Base-by-base conservation (phyloP, 176 grass and related monocot genomes). In the Puya raimondii region DNA sequence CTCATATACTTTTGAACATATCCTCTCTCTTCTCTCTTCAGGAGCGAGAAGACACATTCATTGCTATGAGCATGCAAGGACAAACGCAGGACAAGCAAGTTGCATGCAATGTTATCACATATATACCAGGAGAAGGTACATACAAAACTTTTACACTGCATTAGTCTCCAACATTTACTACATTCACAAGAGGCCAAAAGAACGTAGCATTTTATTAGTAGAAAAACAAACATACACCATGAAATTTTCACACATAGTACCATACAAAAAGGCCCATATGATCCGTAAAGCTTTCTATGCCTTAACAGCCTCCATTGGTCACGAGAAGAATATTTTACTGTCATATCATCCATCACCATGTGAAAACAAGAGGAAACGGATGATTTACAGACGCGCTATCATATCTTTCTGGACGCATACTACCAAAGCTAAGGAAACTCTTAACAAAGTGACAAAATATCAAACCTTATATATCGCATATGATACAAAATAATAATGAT, bases 261-360 rank as follows among this genome's bases (percentile, higher is more conserved):
- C 42, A 67, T 47, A 67, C 65, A 67, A 67, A 67, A 67, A 67
- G 65, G 15, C 7, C 11, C 33, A 49, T n/a, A 67, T 49, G 16
- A 67, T 67, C 29, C 13, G 17, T 47, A 48, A 21, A 5, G 27
- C 27, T 67, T 17, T 17, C 33, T 67, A 67, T 47, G 65, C 33
- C 2, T 26, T 48, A 49, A 67, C 65, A 67, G 65, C 26, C 65
- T 67, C 14, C 14, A 67, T 49, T 67, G 27, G 27, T 67, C 65
- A 67, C 65, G 65, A 67, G 33, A 67, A 67, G 65, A 67, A 67
- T 49, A 67, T 67, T 67, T 67, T n/a, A 67, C 42, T n/a, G 33
- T 67, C 65, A 17, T 15, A 8, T 66, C 64, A 33, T 15, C 11
- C 64, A 47, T 66, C 23, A 66, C 26, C 5, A 47, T 8, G 16